These are phyloP conservation scores for Coniochaeta sp. DNA, from an alignment of 2,329 filamentous ascomycete genomes.

Conservation along the genomic window DNA sequence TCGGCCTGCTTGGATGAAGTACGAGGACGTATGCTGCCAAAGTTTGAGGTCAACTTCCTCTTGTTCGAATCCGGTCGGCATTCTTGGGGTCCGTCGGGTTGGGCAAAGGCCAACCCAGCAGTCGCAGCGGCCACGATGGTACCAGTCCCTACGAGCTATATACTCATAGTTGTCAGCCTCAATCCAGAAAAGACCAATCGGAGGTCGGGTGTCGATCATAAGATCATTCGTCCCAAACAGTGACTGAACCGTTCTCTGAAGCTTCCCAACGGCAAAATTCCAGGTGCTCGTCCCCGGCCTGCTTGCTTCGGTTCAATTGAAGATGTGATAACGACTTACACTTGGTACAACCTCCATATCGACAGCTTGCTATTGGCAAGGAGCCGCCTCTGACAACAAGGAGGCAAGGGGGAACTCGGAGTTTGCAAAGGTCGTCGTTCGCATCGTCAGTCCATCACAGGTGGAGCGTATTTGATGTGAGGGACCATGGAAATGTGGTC, in stretches of 20 bases:
- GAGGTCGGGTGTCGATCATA: background rate
- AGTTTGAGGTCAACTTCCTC: slow-evolving; percentile 21
- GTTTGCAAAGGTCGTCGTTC: slow-evolving; percentile 23
- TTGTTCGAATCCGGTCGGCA: slow-evolving; percentile 21
- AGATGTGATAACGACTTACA: slow-evolving; percentile 28
- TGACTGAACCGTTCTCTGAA: background rate
- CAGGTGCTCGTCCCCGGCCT: background rate
- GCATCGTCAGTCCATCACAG: slow-evolving; percentile 29
- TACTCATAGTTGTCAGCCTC: slow-evolving; percentile 1
- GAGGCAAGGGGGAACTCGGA: slow-evolving; percentile 21
- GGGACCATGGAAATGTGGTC: background rate
- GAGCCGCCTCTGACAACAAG: slow-evolving; percentile 20
- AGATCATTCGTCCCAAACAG: too few species aligned
- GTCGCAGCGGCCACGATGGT: slow-evolving; percentile 54
- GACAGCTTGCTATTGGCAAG: slow-evolving; percentile 19
- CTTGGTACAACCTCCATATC: slow-evolving; percentile 33
- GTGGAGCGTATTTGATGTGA: background rate
- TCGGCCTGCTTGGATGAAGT: slow-evolving; percentile 16
- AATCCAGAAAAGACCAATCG: background rate
- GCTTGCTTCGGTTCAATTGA: background rate
- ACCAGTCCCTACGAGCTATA: slow-evolving; percentile 53
- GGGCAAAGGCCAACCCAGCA: slow-evolving; percentile 51
- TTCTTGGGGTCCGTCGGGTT: slow-evolving; percentile 35
- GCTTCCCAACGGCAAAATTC: background rate
- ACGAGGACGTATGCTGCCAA: slow-evolving; percentile 18